Conservation (phyloP, 345 rosid species). For the Brassica incana region DNA sequence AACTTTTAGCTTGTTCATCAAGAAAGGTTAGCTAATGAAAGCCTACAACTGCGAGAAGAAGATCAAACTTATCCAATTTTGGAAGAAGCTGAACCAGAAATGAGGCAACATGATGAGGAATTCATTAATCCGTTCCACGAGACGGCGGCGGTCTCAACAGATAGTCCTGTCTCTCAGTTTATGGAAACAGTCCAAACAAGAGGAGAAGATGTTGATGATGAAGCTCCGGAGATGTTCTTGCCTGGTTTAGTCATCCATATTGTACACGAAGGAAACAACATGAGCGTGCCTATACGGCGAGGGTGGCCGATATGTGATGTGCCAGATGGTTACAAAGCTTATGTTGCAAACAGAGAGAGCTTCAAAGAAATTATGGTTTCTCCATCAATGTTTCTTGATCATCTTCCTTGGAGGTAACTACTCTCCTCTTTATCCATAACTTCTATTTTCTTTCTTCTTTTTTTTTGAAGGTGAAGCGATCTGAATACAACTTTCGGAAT, state of each 20-base stretch:
- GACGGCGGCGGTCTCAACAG: not conserved
- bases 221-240: conserved; percentile 67
- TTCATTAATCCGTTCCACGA: not conserved
- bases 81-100: not conserved
- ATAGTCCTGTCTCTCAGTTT: conserved; percentile 60
- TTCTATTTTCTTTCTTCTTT: not conserved
- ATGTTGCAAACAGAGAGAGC: conserved; percentile 60
- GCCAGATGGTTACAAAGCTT: conserved; percentile 52
- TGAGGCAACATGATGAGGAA: not conserved
- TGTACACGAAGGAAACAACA: conserved; percentile 46
- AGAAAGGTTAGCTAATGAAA: not conserved
- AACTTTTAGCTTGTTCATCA: not conserved
- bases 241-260: conserved; percentile 81
- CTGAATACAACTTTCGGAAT: not conserved
- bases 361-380: conserved; percentile 78
- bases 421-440: not conserved
- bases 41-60: not conserved
- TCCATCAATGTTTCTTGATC: conserved; percentile 89
- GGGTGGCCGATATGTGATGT: conserved; percentile 51
- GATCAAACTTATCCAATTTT: not conserved
- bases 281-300: conserved; percentile 52
- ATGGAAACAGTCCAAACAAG: conserved; percentile 56
- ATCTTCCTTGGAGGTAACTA: conserved; percentile 89
- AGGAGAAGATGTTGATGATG: conserved; percentile 24
- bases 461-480: not conserved